phyloP scores from a whole-genome alignment of 495 filamentous ascomycete genomes.

The Penicillium cataractarum region DNA sequence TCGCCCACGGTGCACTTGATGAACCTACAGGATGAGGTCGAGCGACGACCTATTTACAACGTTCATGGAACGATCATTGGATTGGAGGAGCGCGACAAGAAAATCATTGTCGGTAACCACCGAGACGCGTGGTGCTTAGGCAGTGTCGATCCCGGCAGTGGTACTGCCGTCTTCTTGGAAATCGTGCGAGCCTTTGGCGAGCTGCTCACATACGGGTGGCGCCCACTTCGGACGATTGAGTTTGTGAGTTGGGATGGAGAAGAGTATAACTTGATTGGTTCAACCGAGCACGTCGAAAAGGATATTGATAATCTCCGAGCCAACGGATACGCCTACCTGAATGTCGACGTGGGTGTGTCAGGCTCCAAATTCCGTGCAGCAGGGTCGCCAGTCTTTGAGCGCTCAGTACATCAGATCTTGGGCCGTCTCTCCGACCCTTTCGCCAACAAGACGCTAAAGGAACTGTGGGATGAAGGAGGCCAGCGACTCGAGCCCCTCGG shows the following conservation, averaged over 20 bases:
- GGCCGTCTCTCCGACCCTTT: conserved; percentile 72
- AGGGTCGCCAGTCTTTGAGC: conserved; percentile 77
- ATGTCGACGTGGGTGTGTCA: conserved; percentile 83
- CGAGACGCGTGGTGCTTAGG: conserved; percentile 94
- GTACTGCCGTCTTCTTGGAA: conserved; percentile 90
- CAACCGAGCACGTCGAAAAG: conserved; percentile 90
- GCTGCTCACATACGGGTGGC: conserved; percentile 74
- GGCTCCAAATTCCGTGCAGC: conserved; percentile 74
- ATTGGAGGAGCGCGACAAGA: conserved; percentile 80
- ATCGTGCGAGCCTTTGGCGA: conserved; percentile 81
- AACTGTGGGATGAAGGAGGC: conserved; percentile 72
- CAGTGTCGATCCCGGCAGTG: conserved; percentile 81
- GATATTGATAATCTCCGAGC: conserved; percentile 58
- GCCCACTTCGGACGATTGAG: conserved; percentile 87
- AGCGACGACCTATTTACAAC: conserved; percentile 87
- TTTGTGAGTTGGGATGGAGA: conserved; percentile 95
- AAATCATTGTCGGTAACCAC: conserved; percentile 90
- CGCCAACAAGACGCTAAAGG: conserved; percentile 70
- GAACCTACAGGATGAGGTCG: conserved; percentile 84
- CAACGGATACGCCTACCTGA: conserved; percentile 81
- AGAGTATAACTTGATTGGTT: conserved; percentile 92
- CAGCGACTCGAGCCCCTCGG: conserved; percentile 67
- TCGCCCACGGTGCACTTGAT: conserved; percentile 82
- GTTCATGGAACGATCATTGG: conserved; percentile 80
- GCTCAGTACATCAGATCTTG: conserved; percentile 70